Base-by-base conservation (phyloP, 2,329 filamentous ascomycete genomes). In the Fusarium falciforme region DNA sequence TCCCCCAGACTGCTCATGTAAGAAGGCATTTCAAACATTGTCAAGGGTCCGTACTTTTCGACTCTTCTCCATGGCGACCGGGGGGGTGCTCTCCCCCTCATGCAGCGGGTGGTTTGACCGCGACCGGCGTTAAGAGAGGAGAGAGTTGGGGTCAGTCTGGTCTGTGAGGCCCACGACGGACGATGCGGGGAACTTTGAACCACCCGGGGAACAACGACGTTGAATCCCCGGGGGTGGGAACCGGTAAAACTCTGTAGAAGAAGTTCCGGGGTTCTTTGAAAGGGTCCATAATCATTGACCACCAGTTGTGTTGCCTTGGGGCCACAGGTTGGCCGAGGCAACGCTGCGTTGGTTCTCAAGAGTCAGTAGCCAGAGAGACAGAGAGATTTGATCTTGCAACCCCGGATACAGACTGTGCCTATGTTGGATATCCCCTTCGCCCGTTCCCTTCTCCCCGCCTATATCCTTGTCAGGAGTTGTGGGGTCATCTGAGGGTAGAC, bases 381-480 rank as follows among this genome's bases (percentile, higher is more conserved):
- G 58, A 36, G 44, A 40, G 42, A 31, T 66, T 27, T 35, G 31
- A 10, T 14, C 42, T 64, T 31, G 12, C 29, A 64, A 65, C 60
- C 70, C 70, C 70, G 54, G 70, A 68, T 47, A 61, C 58, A 47
- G 42, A 47, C 55, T 55, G 25, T 49, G 17, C 29, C 52, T 36
- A n/a, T 57, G 25, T 42, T 67, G 59, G 57, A 68, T 68, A 49
- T 36, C 25, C 71, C 72, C 61, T 66, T 74, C 68, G 38, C 61
- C 73, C 64, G 66, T 61, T 61, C 55, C 55, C 47, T 35, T 35
- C 36, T 57, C 61, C 61, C 68, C 60, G 61, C 64, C 38, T 38
- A 40, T 40, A 68, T 58, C 72, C 73, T 68, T 31, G 70, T 60
- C 66, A 73, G 64, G 42, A 55, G 49, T 33, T 61, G 64, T 59